Percentiles rank a stretch among this genome's conserved stretches.
Conservation (phyloP, 768 basidiomycete genomes). For the Hericium rajendrae region DNA sequence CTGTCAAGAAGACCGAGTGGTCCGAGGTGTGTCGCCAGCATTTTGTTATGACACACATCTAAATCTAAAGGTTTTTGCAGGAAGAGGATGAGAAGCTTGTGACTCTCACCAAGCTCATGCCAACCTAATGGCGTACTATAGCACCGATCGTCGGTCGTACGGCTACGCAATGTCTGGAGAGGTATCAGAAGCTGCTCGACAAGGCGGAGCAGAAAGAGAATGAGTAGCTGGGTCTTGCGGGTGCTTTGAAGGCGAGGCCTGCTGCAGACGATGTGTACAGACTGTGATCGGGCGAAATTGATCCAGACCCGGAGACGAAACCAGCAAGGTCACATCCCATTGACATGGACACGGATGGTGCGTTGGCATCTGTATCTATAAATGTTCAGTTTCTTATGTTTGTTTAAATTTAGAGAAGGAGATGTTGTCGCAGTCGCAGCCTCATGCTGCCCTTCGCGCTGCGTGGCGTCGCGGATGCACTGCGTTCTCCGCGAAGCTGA, state of each 20-base stretch:
- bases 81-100: slow-evolving; percentile 98
- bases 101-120: slow-evolving; percentile 97
- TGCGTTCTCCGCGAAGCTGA: too few species aligned
- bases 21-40: slow-evolving; percentile 61
- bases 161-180: slow-evolving; percentile 94
- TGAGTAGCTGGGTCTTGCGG: slow-evolving; percentile 85
- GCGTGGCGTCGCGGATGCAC: too few species aligned
- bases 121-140: slow-evolving; percentile 99
- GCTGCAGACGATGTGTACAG: slow-evolving; percentile 88
- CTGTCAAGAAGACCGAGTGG: slow-evolving; percentile 99
- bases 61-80: slow-evolving; percentile 26
- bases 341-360: slow-evolving; percentile 99
- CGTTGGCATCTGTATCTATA: slow-evolving; percentile 15
- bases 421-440: slow-evolving; percentile 62
- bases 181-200: slow-evolving; percentile 95
- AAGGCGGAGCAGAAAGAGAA: slow-evolving; percentile 96
- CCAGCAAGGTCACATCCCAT: slow-evolving; percentile 98
- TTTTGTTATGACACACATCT: not conserved
- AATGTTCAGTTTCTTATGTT: slow-evolving; percentile 3
- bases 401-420: slow-evolving; percentile 70
- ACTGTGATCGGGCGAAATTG: slow-evolving; percentile 92
- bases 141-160: slow-evolving; percentile 97
- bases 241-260: slow-evolving; percentile 74
- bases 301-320: slow-evolving; percentile 97
- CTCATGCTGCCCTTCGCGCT: too few species aligned